Evolutionary conservation across 2,329 filamentous ascomycete species (phyloP).

Genomic region (Lomentospora prolificans): DNA sequence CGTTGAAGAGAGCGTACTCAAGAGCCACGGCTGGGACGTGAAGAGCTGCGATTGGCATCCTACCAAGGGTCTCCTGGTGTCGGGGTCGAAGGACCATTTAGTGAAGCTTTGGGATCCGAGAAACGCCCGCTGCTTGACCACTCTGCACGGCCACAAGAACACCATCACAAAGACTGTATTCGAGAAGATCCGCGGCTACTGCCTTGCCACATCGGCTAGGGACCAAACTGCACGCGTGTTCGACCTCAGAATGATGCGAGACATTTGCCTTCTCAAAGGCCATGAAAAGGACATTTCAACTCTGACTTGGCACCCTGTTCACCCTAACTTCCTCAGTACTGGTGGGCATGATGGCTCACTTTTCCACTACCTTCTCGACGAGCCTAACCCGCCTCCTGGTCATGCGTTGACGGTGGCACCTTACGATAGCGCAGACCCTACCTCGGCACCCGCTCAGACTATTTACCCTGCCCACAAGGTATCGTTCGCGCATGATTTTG

Average conservation of each 20-base stretch:
- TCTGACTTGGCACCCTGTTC: conserved; percentile 86
- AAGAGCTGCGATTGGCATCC: conserved; percentile 98
- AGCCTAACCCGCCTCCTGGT: conserved; percentile 75
- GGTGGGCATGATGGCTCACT: conserved; percentile 84
- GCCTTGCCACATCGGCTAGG: conserved; percentile 84
- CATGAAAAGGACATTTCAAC: conserved; percentile 96
- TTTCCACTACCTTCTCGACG: conserved; percentile 90
- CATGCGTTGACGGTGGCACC: conserved; percentile 64
- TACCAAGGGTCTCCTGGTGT: conserved; percentile 85
- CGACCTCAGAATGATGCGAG: conserved; percentile 95
- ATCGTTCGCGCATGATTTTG: conserved; percentile 82
- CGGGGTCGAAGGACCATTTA: conserved; percentile 92
- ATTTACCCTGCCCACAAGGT: conserved; percentile 85
- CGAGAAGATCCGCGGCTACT: conserved; percentile 71
- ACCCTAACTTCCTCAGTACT: conserved; percentile 79
- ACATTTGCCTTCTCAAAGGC: conserved; percentile 84
- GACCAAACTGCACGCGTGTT: conserved; percentile 91
- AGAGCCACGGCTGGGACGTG: conserved; percentile 95
- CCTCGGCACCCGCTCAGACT: conserved; percentile 74
- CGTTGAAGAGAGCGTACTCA: conserved; percentile 70
- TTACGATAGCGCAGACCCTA: conserved; percentile 74
- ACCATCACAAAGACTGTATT: conserved; percentile 90
- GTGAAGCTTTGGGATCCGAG: conserved; percentile 99
- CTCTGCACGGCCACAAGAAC: conserved; percentile 93
- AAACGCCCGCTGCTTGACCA: conserved; percentile 79